Evolutionary conservation across 2,329 filamentous ascomycete genomes (phyloP).

Genomic region (Penicillium sp.): DNA sequence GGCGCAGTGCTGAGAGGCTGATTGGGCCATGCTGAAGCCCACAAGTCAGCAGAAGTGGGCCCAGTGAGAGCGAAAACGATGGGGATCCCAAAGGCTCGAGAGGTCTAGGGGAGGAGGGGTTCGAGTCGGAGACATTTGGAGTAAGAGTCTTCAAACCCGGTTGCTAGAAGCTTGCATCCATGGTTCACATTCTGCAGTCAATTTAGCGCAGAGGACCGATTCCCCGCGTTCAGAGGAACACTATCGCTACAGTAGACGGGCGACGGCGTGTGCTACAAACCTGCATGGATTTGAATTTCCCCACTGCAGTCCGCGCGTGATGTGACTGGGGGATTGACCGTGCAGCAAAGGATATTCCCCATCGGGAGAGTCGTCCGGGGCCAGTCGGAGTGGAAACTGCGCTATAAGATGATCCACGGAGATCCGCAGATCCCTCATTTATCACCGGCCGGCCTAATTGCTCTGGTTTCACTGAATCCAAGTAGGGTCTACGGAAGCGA

Average conservation of each 20-base stretch:
- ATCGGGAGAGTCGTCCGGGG: constrained; percentile 3
- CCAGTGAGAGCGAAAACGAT: constrained; percentile 4
- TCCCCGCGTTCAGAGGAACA: background rate
- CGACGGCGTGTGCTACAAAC: background rate
- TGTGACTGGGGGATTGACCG: background rate
- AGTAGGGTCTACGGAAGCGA: background rate
- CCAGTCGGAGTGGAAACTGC: constrained; percentile 7
- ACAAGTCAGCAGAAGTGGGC: background rate
- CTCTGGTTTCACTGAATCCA: background rate
- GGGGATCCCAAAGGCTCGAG: constrained; percentile 2
- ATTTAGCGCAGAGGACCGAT: background rate
- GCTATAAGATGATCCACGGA: constrained; percentile 17
- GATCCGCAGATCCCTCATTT: constrained; percentile 18
- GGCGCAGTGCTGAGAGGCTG: background rate
- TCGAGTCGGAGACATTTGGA: constrained; percentile 5
- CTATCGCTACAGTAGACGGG: background rate
- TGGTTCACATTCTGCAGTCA: constrained; percentile 10
- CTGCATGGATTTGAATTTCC: background rate
- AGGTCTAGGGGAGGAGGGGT: background rate
- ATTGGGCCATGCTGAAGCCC: too few relatives aligned
- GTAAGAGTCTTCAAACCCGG: constrained; percentile 2
- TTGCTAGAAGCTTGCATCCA: background rate
- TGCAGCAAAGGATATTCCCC: constrained; percentile 2
- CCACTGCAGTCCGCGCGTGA: background rate
- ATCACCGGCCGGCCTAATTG: constrained; percentile 4